phyloP scores from a whole-genome alignment of 257 asterid species.

The Knoxia roxburghii region DNA sequence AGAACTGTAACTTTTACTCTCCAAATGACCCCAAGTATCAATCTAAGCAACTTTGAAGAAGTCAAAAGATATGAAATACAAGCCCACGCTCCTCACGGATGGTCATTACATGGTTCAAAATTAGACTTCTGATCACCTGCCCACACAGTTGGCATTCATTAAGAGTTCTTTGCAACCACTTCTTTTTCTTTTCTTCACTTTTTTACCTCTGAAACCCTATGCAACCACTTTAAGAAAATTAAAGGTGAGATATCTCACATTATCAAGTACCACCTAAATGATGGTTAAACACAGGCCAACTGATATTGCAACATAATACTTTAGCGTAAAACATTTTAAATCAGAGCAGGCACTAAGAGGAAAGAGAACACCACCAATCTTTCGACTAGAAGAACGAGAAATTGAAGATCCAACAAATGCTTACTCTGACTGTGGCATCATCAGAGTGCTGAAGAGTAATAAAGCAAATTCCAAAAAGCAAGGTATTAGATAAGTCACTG shows the following conservation, averaged over 20 bases:
- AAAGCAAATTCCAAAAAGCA: background rate
- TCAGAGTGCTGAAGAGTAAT: background rate
- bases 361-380: background rate
- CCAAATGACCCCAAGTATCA: background rate
- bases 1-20: background rate
- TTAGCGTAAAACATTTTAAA: background rate
- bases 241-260: background rate
- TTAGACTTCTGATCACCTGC: background rate
- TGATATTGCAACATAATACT: background rate
- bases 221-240: no score
- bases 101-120: background rate
- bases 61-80: background rate
- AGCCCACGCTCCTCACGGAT: background rate
- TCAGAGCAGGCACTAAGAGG: background rate
- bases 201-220: no score
- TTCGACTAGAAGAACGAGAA: background rate
- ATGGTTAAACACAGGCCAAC: background rate
- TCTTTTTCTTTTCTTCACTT: no score
- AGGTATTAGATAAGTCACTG: background rate
- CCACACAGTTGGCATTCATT: constrained; percentile 2
- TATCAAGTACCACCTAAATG: background rate
- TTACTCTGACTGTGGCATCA: background rate
- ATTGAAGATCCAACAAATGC: background rate
- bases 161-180: background rate
- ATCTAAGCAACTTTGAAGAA: background rate